Base-by-base conservation (phyloP, 768 basidiomycete species). In the Lactarius sp. region DNA sequence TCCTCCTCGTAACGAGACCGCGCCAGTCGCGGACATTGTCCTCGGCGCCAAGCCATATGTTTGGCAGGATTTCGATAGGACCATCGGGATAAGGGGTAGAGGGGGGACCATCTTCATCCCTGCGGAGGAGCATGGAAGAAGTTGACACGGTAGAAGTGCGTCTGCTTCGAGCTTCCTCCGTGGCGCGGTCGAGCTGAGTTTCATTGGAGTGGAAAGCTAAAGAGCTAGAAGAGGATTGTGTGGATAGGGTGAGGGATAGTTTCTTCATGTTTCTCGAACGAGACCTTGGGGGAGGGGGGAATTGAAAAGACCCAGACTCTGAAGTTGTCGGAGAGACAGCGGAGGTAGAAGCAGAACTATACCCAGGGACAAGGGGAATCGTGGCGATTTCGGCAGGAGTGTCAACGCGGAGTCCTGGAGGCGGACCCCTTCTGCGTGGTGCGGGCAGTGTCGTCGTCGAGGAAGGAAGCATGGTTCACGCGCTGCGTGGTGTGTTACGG, bases 41-140 rank as follows among this genome's bases (percentile, higher is more conserved):
- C 74, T 95, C 92, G 60, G 90, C 90, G 66, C 94, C 94, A 10
- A 96, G 84, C 87, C 88, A 96, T 62, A 96, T 79, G 55, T 87
- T 85, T 3, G 93, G 93, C 52, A 95, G 79, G 70, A 97, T 79
- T 74, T 95, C 87, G 14, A 88, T 75, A 51, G 94, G 94, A 14
- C 94, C 94, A 69, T 88, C 80, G 4, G 79, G 71, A 72, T 97
- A 97, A 6, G 94, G 90, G 2, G 81, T 76, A 31, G 84, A 76
- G 9, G 83, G 81, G 0, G 83, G 81, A 22, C 72, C 86, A 70
- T 87, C 88, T 63, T 77, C 78, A 34, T 77, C 76, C 60, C 85
- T 87, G 67, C 80, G 86, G 70, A 86, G 83, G 66, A 84, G 82
- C 27, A 86, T 71, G 22, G 85, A 76, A 27, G 79, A 75, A n/a